Percentiles rank a stretch among this genome's conserved stretches.
Conservation (phyloP, 495 filamentous ascomycete genomes). For the Lentithecium fluviatile region DNA sequence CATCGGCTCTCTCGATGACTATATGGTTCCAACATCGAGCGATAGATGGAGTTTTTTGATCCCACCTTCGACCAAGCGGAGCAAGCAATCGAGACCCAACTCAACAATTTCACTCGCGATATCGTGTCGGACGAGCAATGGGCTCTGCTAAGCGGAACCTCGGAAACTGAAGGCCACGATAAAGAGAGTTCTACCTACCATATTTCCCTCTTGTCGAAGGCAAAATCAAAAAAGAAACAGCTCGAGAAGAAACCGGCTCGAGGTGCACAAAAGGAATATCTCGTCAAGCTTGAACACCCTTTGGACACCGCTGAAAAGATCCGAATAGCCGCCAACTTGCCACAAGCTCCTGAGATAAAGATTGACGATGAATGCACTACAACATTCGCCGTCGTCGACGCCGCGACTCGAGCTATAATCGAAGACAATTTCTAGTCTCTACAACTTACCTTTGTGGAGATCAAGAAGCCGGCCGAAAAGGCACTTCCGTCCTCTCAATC, state of each 20-base stretch:
- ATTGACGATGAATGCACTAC: background rate
- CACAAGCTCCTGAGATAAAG: background rate
- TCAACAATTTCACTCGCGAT: background rate
- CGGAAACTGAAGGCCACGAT: slow-evolving; percentile 17
- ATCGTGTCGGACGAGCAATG: slow-evolving; percentile 21
- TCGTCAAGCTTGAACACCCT: slow-evolving; percentile 39
- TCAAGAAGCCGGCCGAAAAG: slow-evolving; percentile 41
- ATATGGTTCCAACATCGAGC: background rate
- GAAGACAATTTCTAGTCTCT: slow-evolving; percentile 7
- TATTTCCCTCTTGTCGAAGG: background rate
- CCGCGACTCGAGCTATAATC: background rate
- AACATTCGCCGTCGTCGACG: background rate
- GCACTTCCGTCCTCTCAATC: slow-evolving; percentile 37
- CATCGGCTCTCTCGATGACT: too few species aligned
- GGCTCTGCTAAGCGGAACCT: slow-evolving; percentile 11
- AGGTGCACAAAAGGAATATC: slow-evolving; percentile 19
- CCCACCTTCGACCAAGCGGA: background rate
- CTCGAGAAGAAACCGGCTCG: background rate
- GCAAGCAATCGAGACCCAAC: background rate
- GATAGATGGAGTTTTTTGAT: slow-evolving; percentile 1
- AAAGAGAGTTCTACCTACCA: slow-evolving; percentile 28
- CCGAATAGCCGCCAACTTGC: slow-evolving; percentile 14
- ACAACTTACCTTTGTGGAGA: slow-evolving; percentile 40
- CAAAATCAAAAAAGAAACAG: background rate
- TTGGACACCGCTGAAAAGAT: slow-evolving; percentile 23